Evolutionary conservation across 2,329 filamentous ascomycete species (phyloP).

Genomic region (Penicillium sp.): DNA sequence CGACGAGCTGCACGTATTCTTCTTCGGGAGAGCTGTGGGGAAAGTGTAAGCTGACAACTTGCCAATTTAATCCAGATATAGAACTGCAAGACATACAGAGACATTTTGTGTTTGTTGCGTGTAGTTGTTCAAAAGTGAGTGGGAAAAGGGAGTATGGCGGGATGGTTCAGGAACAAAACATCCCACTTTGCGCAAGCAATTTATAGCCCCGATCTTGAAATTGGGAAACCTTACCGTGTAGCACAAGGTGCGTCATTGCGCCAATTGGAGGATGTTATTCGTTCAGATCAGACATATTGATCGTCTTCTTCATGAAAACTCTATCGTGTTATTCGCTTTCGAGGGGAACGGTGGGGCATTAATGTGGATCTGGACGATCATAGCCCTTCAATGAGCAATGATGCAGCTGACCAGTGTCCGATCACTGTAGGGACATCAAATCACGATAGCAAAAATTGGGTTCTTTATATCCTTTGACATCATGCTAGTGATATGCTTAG

Average conservation of each 20-base stretch:
- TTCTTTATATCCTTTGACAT: not conserved
- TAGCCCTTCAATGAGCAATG: not conserved
- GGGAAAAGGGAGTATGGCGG: not conserved
- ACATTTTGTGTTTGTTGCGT: not conserved
- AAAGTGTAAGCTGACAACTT: no score
- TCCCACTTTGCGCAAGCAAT: not conserved
- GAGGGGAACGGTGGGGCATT: slow-evolving; percentile 4
- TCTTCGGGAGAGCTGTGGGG: slow-evolving; percentile 8
- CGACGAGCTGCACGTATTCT: slow-evolving; percentile 11
- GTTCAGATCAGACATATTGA: not conserved
- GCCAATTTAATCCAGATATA: no score
- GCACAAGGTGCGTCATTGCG: slow-evolving; percentile 1
- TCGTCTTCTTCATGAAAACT: not conserved
- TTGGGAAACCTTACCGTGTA: not conserved
- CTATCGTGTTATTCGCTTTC: slow-evolving; percentile 3
- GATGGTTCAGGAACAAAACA: not conserved
- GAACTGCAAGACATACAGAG: not conserved
- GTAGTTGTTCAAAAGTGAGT: not conserved
- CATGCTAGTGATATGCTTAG: not conserved
- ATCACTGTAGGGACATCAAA: no score
- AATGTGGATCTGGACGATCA: slow-evolving; percentile 2
- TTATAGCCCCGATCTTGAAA: not conserved
- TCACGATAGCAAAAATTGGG: not conserved
- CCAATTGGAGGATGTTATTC: not conserved
- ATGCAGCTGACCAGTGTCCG: not conserved